phyloP scores from a whole-genome alignment of 345 rosid species.

The Eutrema japonicum region DNA sequence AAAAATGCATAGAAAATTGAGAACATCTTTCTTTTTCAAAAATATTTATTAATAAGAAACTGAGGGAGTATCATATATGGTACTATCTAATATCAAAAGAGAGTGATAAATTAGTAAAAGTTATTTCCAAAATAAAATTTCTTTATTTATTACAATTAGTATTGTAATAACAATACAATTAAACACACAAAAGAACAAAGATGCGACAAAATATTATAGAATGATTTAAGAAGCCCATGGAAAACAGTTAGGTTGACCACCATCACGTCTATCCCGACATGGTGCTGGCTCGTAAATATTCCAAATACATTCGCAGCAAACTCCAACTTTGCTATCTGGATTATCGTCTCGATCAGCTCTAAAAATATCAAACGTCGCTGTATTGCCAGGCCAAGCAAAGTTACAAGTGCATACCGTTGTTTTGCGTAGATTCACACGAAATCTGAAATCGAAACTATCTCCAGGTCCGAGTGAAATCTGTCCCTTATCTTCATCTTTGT shows the following conservation, averaged over 20 bases:
- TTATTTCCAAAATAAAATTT: too few species aligned
- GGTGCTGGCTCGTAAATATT: neutral
- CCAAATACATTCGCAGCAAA: constrained; percentile 13
- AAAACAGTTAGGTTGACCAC: neutral
- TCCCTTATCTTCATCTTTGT: neutral
- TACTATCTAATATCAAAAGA: too few species aligned
- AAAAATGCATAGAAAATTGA: too few species aligned
- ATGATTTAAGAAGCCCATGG: neutral
- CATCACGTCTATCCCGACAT: constrained; percentile 16
- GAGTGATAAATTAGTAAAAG: too few species aligned
- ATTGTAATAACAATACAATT: too few species aligned
- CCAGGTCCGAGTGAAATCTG: neutral
- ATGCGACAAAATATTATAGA: neutral
- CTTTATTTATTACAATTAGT: too few species aligned
- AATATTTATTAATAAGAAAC: too few species aligned
- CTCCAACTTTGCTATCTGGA: neutral
- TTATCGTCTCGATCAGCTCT: constrained; percentile 19
- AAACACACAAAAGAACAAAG: neutral
- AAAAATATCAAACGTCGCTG: neutral
- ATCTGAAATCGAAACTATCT: constrained; percentile 4
- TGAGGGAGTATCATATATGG: too few species aligned
- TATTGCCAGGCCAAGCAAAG: neutral
- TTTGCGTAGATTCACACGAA: constrained; percentile 7
- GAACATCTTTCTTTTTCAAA: too few species aligned
- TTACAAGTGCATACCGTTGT: neutral